These are phyloP conservation scores for Phialophora chinensis DNA, from an alignment of 2,329 filamentous ascomycete species.

Conservation along the genomic window DNA sequence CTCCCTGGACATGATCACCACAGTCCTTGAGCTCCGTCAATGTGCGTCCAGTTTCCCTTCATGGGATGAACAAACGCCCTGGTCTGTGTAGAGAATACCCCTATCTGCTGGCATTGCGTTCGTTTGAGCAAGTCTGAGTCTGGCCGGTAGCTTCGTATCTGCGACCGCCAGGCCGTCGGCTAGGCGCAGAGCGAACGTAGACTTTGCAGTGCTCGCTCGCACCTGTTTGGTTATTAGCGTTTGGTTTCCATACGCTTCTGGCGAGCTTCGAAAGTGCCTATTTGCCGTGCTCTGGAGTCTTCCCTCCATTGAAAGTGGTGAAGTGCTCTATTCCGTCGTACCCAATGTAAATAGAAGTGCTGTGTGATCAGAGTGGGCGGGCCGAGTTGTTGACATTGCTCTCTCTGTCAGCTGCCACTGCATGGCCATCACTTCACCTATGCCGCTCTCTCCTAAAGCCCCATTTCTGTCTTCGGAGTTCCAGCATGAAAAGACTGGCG, in stretches of 20 bases:
- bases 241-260: background rate
- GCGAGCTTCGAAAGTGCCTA: background rate
- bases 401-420: background rate
- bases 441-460: slow-evolving; percentile 36
- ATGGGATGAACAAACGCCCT: too few species aligned
- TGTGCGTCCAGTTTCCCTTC: background rate
- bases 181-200: too few species aligned
- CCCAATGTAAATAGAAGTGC: background rate
- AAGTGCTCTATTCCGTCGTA: background rate
- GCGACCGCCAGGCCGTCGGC: too few species aligned
- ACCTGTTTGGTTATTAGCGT: background rate
- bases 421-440: slow-evolving; percentile 17
- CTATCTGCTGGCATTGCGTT: background rate
- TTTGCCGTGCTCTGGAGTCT: background rate
- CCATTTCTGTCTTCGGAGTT: slow-evolving; percentile 37
- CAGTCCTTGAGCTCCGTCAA: background rate
- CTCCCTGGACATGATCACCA: slow-evolving; percentile 13
- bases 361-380: background rate
- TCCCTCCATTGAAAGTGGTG: background rate
- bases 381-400: background rate
- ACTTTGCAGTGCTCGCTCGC: background rate
- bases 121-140: background rate
- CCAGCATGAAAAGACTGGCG: slow-evolving; percentile 39
- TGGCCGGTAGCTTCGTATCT: too few species aligned
- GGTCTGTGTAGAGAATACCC: too few species aligned